Conservation (phyloP, 306 rosid genomes). For the Albizia julibrissin region DNA sequence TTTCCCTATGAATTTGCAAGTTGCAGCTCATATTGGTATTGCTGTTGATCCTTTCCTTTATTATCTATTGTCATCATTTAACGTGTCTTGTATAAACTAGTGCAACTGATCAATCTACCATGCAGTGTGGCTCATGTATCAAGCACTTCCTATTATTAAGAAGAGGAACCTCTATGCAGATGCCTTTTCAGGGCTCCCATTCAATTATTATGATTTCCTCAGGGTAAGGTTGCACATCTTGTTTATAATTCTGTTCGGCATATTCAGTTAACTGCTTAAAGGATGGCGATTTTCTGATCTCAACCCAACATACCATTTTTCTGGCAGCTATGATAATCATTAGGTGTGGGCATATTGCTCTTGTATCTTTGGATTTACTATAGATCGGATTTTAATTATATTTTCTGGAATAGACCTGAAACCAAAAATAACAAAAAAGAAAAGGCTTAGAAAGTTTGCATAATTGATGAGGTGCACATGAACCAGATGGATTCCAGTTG, state of each 20-base stretch:
- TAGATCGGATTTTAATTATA: background rate
- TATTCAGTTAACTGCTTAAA: background rate
- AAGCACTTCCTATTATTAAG: slow-evolving; percentile 74
- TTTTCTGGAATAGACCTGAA: background rate
- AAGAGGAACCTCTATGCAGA: slow-evolving; percentile 62
- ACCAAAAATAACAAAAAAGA: background rate
- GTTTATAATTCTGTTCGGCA: background rate
- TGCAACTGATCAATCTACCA: slow-evolving; percentile 35
- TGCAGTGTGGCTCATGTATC: slow-evolving; percentile 86
- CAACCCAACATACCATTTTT: background rate
- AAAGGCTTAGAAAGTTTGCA: background rate
- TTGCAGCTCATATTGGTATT: slow-evolving; percentile 3
- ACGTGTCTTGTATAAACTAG: slow-evolving; percentile 9
- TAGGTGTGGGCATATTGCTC: background rate
- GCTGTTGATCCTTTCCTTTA: slow-evolving; percentile 18
- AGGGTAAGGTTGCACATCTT: slow-evolving; percentile 49
- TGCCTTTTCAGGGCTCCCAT: slow-evolving; percentile 59
- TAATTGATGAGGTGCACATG: background rate
- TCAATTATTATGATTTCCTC: slow-evolving; percentile 69
- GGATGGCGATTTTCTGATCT: background rate
- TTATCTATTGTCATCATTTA: slow-evolving; percentile 22
- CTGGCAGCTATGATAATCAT: background rate
- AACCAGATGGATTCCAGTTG: background rate
- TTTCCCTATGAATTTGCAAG: slow-evolving; percentile 26
- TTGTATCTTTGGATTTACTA: background rate